Conservation (phyloP, 2,329 filamentous ascomycete species). For the Neonectria ditissima region DNA sequence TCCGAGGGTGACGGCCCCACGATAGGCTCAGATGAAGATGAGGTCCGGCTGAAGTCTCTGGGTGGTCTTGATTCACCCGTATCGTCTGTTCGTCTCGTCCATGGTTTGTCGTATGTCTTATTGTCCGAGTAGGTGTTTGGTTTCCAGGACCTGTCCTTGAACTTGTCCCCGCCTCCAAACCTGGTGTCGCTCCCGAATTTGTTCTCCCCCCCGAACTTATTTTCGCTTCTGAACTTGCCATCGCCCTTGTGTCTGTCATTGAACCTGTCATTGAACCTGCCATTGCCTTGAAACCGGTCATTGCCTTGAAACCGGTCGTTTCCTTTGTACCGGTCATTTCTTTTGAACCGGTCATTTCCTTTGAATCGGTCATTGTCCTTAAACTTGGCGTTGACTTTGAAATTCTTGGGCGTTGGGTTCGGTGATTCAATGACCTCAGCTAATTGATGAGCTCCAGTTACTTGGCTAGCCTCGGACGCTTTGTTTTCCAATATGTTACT, state of each 20-base stretch:
- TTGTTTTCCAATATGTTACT: neutral
- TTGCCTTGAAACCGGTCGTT: neutral
- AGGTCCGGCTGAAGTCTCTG: neutral
- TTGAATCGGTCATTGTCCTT: neutral
- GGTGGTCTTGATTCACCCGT: neutral
- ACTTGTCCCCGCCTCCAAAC: neutral
- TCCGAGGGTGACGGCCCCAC: constrained; percentile 32
- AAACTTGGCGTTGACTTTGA: neutral
- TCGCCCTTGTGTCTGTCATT: neutral
- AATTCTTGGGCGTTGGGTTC: neutral
- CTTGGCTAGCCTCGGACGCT: neutral
- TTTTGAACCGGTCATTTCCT: neutral
- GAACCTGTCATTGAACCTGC: constrained; percentile 2
- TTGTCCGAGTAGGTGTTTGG: neutral
- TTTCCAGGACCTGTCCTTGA: constrained; percentile 12
- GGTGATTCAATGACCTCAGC: neutral
- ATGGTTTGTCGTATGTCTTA: neutral
- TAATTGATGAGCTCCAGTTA: neutral
- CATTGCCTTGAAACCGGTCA: neutral
- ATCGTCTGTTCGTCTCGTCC: constrained; percentile 1
- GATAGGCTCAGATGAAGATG: constrained; percentile 13
- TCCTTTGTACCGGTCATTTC: neutral
- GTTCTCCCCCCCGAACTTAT: neutral
- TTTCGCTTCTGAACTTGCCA: neutral
- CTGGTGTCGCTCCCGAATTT: constrained; percentile 1